Percentiles rank a stretch among this genome's conserved stretches.
Conservation (phyloP, 106 monocot genomes). For the Allium cepa region DNA sequence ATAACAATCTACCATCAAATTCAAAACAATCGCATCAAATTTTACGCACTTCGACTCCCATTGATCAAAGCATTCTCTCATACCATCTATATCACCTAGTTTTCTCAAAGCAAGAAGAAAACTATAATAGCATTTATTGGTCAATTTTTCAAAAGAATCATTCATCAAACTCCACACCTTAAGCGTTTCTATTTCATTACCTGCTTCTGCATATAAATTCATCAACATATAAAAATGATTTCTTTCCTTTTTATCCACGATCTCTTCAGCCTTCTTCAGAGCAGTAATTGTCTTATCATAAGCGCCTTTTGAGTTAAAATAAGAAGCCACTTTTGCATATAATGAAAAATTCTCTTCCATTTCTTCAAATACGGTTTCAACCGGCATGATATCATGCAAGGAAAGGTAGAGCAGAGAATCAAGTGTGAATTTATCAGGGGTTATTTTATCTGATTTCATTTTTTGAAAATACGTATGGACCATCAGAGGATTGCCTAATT, state of each 20-base stretch:
- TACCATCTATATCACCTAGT: conserved; percentile 21
- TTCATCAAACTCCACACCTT: conserved; percentile 35
- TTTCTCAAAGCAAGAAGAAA: conserved; percentile 28
- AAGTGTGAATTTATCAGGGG: conserved; percentile 26
- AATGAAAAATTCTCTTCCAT: conserved; percentile 23
- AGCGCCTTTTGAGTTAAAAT: conserved; percentile 22
- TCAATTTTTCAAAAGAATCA: neutral
- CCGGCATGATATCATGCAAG: conserved; percentile 21
- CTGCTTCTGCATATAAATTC: conserved; percentile 25
- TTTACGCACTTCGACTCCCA: conserved; percentile 20
- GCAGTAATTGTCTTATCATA: conserved; percentile 24
- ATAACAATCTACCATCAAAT: conserved; percentile 27
- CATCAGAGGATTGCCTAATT: conserved; percentile 19
- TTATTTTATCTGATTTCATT: conserved; percentile 24
- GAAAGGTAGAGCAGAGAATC: conserved; percentile 24
- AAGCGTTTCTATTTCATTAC: conserved; percentile 23
- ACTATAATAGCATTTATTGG: neutral
- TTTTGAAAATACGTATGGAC: conserved; percentile 15
- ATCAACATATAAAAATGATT: conserved; percentile 29
- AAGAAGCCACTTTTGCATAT: conserved; percentile 27
- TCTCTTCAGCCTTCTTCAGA: conserved; percentile 34
- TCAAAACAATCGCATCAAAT: conserved; percentile 29
- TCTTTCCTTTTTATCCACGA: conserved; percentile 15
- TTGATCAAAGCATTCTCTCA: conserved; percentile 26
- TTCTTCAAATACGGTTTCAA: conserved; percentile 18